phyloP scores from a whole-genome alignment of 2,329 filamentous ascomycete genomes.

The Penicillium sp. region DNA sequence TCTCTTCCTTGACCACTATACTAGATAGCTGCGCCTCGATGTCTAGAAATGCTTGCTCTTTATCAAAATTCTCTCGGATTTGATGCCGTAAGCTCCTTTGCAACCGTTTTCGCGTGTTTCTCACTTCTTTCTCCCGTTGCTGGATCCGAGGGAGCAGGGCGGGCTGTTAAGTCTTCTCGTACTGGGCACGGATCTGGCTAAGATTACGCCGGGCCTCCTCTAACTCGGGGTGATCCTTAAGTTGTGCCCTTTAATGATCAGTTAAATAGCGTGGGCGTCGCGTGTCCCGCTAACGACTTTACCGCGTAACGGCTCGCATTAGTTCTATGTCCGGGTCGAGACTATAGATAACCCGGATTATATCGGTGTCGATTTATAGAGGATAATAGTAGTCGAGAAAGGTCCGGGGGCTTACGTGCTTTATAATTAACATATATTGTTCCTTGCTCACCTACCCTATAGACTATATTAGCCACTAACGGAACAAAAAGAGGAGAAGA shows the following conservation, averaged over 20 bases:
- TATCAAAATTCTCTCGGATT: conserved; percentile 30
- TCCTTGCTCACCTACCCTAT: neutral
- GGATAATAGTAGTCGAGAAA: neutral
- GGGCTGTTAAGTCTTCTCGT: too few relatives aligned
- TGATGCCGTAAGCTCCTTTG: conserved; percentile 20
- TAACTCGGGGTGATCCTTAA: neutral
- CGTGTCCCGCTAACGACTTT: too few relatives aligned
- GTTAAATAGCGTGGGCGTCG: too few relatives aligned
- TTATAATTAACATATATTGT: neutral
- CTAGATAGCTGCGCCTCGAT: conserved; percentile 30
- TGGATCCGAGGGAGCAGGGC: conserved; percentile 14
- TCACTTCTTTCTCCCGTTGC: conserved; percentile 23
- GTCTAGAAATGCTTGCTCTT: conserved; percentile 29
- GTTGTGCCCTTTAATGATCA: neutral
- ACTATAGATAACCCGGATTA: too few relatives aligned
- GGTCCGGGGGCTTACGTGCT: neutral
- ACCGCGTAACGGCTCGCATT: too few relatives aligned
- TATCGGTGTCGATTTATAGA: conserved; percentile 10
- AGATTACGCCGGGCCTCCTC: conserved; percentile 4
- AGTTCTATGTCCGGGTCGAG: too few relatives aligned
- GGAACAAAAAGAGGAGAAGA: neutral
- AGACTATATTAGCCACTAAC: neutral
- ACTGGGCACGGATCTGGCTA: neutral
- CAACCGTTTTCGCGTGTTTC: conserved; percentile 8
- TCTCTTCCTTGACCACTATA: conserved; percentile 24